A percentile compares a stretch with the other conserved stretches of the same genome.
phyloP scores from a whole-genome alignment of 208 protist genomes.

The Crithidia bombi region DNA sequence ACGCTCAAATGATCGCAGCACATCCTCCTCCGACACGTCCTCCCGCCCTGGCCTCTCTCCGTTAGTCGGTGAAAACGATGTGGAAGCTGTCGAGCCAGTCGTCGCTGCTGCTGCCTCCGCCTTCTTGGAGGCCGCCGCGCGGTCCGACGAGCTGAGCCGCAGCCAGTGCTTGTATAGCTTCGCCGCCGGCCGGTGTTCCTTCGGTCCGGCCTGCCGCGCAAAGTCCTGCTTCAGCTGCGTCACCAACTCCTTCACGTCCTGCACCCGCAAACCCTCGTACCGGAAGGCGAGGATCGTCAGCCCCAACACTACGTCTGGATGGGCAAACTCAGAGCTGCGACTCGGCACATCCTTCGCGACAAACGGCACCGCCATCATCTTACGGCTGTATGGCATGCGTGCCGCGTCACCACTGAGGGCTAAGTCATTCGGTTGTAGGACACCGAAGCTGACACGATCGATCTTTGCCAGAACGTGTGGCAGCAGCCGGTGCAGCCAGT shows the following conservation, averaged over 20 bases:
- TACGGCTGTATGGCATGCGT: constrained; percentile 79
- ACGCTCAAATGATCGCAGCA: constrained; percentile 37
- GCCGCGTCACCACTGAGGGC: constrained; percentile 34
- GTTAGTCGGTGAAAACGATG: no score
- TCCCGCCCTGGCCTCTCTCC: neutral
- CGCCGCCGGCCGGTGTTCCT: constrained; percentile 84
- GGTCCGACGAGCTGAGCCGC: constrained; percentile 46
- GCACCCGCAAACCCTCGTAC: constrained; percentile 90
- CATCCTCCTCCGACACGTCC: constrained; percentile 24
- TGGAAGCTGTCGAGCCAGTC: no score
- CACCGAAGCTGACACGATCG: constrained; percentile 93
- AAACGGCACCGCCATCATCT: constrained; percentile 93
- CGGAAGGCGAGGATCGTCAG: constrained; percentile 93
- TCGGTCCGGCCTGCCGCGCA: constrained; percentile 82
- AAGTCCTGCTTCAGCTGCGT: constrained; percentile 89
- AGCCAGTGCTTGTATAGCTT: constrained; percentile 86
- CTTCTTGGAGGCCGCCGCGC: constrained; percentile 22
- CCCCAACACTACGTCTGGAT: constrained; percentile 94
- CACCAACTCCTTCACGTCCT: constrained; percentile 82
- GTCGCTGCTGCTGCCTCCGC: constrained; percentile 6
- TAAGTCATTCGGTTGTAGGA: constrained; percentile 83
- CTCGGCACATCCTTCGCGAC: constrained; percentile 97
- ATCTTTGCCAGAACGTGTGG: constrained; percentile 95
- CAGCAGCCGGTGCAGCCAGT: constrained; percentile 92
- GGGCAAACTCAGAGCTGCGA: constrained; percentile 93